Conservation (phyloP, 129 eudicot species). For the Dittrichia graveolens region DNA sequence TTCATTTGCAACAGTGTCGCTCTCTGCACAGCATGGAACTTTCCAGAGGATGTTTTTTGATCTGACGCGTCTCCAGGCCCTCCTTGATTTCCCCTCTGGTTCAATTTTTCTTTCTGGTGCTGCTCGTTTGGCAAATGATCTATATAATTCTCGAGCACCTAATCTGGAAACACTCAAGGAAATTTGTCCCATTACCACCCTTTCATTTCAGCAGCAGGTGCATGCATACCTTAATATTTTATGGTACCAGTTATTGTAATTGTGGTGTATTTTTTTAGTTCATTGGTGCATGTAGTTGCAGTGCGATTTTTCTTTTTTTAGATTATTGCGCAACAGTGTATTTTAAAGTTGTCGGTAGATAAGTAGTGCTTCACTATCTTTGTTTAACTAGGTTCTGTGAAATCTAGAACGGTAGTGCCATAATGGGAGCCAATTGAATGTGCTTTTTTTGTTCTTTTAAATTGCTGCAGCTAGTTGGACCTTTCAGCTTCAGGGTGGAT, state of each 20-base stretch:
- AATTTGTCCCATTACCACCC: constrained; percentile 60
- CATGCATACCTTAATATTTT: constrained; percentile 14
- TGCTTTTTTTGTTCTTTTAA: constrained; percentile 15
- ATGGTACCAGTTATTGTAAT: neutral
- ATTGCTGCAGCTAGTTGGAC: constrained; percentile 72
- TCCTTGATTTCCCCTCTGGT: constrained; percentile 79
- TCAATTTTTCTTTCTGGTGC: constrained; percentile 71
- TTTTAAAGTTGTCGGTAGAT: neutral
- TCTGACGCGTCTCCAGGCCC: constrained; percentile 64
- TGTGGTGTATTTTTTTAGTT: neutral
- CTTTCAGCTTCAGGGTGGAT: constrained; percentile 87
- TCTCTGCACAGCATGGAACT: constrained; percentile 78
- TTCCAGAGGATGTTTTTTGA: constrained; percentile 77
- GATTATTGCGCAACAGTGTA: neutral
- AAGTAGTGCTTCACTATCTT: neutral
- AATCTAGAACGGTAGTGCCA: neutral
- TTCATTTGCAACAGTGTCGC: constrained; percentile 66
- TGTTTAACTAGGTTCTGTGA: neutral
- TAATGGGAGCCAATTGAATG: constrained; percentile 1
- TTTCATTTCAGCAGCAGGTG: constrained; percentile 96
- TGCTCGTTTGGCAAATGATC: constrained; percentile 53
- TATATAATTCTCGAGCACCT: constrained; percentile 53
- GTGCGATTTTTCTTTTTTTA: neutral
- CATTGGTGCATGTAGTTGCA: neutral
- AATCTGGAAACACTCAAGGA: constrained; percentile 56